Evolutionary conservation across 129 eudicot genomes (phyloP).

Genomic region (Flaveria linearis): DNA sequence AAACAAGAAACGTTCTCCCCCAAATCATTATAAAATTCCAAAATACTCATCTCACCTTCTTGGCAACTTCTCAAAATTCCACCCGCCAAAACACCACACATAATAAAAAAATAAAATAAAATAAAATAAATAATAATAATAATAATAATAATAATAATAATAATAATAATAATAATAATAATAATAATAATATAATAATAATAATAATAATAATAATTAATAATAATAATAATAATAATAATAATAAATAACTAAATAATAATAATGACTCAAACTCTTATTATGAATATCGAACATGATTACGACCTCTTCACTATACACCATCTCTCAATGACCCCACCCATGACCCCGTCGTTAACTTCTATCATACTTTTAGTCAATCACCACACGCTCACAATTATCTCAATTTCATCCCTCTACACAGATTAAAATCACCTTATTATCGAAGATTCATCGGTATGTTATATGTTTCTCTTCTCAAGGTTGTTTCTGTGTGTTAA

Average conservation of each 20-base stretch:
- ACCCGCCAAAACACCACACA: conserved; percentile 31
- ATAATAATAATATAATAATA: no score
- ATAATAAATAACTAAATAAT: no score
- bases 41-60: conserved; percentile 21
- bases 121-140: no score
- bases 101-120: no score
- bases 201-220: no score
- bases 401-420: neutral
- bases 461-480: neutral
- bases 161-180: conserved; percentile 1
- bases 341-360: conserved; percentile 39
- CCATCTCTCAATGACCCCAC: conserved; percentile 31
- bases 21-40: conserved; percentile 2
- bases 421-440: neutral
- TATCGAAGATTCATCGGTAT: conserved; percentile 19
- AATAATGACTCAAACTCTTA: neutral
- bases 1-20: conserved; percentile 18
- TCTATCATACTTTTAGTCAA: conserved; percentile 22
- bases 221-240: no score
- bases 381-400: conserved; percentile 19
- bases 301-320: conserved; percentile 25
- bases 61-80: conserved; percentile 30
- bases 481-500: neutral
- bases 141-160: no score
- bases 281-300: conserved; percentile 26